Evolutionary conservation across 495 filamentous ascomycete genomes (phyloP).

Genomic region (Podospora tetraspora): DNA sequence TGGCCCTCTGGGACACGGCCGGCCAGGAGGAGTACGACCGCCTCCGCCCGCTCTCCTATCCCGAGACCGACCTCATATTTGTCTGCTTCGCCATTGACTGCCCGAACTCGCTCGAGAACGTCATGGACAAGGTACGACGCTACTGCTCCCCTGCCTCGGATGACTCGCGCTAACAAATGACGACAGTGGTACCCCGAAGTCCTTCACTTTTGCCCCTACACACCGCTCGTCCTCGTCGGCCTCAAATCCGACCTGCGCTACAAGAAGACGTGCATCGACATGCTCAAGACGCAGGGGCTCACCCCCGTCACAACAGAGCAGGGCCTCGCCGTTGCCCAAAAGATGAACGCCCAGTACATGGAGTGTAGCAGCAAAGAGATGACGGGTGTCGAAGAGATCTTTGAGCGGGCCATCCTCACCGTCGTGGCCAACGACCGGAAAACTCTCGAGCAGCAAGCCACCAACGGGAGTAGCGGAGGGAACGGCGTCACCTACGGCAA

Average conservation of each 20-base stretch:
- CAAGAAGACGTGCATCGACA: conserved; percentile 93
- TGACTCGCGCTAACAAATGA: conserved; percentile 17
- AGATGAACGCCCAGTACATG: conserved; percentile 92
- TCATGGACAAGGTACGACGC: conserved; percentile 82
- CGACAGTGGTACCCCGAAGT: conserved; percentile 97
- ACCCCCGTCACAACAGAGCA: conserved; percentile 91
- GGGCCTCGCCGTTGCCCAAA: conserved; percentile 75
- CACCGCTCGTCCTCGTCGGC: conserved; percentile 89
- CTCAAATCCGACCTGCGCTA: conserved; percentile 93
- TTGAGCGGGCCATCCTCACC: conserved; percentile 79
- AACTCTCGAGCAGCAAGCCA: conserved; percentile 41
- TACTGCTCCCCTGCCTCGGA: neutral
- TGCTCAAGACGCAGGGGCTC: conserved; percentile 94
- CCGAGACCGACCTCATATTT: conserved; percentile 94
- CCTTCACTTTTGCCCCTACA: conserved; percentile 96
- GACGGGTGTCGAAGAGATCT: conserved; percentile 91
- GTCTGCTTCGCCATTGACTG: conserved; percentile 99
- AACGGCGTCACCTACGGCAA: conserved; percentile 20
- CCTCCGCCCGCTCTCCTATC: conserved; percentile 90
- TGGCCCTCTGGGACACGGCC: conserved; percentile 97
- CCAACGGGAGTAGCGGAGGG: conserved; percentile 20
- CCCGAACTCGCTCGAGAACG: conserved; percentile 94
- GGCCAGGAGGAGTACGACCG: conserved; percentile 99
- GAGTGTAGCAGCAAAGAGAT: conserved; percentile 98
- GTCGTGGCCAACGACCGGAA: conserved; percentile 66